Evolutionary conservation across 1,284 basidiomycete species (phyloP), one percentile per base, ranked within the genome.

Genomic region (Microstroma glucosiphilum): DNA sequence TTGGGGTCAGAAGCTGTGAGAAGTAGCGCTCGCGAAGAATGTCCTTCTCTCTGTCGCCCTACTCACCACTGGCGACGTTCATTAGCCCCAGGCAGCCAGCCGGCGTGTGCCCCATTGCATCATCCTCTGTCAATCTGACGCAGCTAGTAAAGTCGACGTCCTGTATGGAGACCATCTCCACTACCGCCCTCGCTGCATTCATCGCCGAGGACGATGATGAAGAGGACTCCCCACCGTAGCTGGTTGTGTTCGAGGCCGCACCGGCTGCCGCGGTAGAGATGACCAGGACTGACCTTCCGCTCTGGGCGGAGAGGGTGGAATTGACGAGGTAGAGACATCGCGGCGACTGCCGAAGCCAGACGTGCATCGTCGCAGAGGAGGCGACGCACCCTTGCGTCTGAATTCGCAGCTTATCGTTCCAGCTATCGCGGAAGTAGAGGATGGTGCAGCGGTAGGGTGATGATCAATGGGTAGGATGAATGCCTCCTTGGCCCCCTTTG

Each of bases 31-130:
- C 53, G n/a, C 58, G 49, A 3, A 21, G n/a, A 56, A 2, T 41
- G 21, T 12, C 23, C n/a, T 19, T 42, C 2, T 19, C 25, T 11
- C 26, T 2, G 7, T 17, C 41, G 8, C 17, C 11, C 21, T 17
- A 51, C 63, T 64, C 56, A 65, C 63, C 63, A 15, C 62, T 62
- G 6, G 72, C 73, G 25, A 73, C 70, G 62, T 75, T 73, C 61
- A 75, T 75, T 58, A 75, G 67, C 25, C 73, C 73, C 30, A 75
- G 66, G 46, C 68, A 73, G 19, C 73, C 73, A 43, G 68, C 55
- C 43, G 43, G 13, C 60, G 61, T 43, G 66, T 67, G 62, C 13
- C 46, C 59, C 26, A 17, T n/a, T 12, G 21, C 23, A 23, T 21
- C 21, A 2, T 46, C 40, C 43, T 40, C 30, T n/a, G 41, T 48